These are phyloP conservation scores for Petunia axillaris DNA, from an alignment of 257 asterid species.

Conservation along the genomic window DNA sequence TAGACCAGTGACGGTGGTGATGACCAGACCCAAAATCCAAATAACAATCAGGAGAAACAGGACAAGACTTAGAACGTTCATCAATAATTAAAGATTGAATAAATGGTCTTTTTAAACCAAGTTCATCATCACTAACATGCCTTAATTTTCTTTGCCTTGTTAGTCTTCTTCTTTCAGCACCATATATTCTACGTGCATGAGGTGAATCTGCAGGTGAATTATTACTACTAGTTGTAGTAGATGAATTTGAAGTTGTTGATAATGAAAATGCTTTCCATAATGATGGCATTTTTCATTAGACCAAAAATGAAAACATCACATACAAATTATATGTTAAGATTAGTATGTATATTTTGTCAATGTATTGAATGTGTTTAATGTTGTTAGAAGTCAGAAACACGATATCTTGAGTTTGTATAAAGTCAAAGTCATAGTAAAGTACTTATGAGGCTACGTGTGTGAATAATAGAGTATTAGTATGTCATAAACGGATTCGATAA, in stretches of 20 bases:
- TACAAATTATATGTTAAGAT: too few relatives aligned
- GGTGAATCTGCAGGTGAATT: conserved; percentile 40
- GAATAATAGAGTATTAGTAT: background rate
- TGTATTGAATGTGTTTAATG: conserved; percentile 17
- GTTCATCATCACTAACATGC: conserved; percentile 56
- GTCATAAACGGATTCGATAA: too few relatives aligned
- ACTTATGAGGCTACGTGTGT: background rate
- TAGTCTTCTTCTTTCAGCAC: conserved; percentile 39
- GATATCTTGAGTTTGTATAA: conserved; percentile 8
- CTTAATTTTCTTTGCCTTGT: conserved; percentile 59
- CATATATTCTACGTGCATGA: background rate
- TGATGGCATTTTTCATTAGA: conserved; percentile 47
- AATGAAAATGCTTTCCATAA: conserved; percentile 56
- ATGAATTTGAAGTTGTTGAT: conserved; percentile 31
- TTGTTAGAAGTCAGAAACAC: conserved; percentile 23
- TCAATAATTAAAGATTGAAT: conserved; percentile 13
- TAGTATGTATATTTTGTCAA: background rate
- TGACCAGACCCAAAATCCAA: conserved; percentile 25
- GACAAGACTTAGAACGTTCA: conserved; percentile 51
- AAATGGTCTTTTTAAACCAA: conserved; percentile 37
- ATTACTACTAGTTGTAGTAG: conserved; percentile 28
- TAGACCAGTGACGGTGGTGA: conserved; percentile 56
- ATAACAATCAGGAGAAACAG: conserved; percentile 56
- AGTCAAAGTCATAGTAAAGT: background rate
- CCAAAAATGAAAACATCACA: too few relatives aligned